These are phyloP conservation scores for Turritis glabra DNA, from an alignment of 345 rosid species.

Conservation along the genomic window DNA sequence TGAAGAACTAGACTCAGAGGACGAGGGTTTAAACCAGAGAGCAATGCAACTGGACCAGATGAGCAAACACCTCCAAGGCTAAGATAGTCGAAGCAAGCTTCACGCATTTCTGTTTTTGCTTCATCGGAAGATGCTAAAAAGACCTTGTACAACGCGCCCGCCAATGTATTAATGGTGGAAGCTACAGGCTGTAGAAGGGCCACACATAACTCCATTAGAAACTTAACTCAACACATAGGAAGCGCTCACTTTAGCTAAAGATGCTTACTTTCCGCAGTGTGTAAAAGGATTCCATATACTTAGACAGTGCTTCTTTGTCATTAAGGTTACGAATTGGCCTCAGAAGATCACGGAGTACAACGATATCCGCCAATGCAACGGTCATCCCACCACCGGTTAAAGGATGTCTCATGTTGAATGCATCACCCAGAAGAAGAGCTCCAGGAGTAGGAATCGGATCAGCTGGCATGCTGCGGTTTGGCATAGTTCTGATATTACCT, in stretches of 20 bases:
- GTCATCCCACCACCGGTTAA: slow-evolving; percentile 69
- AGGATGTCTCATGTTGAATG: slow-evolving; percentile 65
- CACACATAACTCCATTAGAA: not conserved
- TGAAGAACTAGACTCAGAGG: slow-evolving; percentile 40
- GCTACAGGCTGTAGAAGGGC: slow-evolving; percentile 36
- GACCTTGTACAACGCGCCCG: slow-evolving; percentile 37
- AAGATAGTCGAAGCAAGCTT: slow-evolving; percentile 44
- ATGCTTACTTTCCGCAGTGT: slow-evolving; percentile 48
- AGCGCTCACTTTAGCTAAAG: not conserved
- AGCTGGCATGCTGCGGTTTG: slow-evolving; percentile 57
- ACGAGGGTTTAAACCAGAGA: slow-evolving; percentile 45
- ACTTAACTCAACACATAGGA: not conserved
- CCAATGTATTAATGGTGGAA: slow-evolving; percentile 49
- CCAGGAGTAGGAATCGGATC: slow-evolving; percentile 53
- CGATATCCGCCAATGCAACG: slow-evolving; percentile 55
- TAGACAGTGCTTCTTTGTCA: slow-evolving; percentile 44
- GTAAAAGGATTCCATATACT: slow-evolving; percentile 55
- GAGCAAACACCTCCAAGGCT: slow-evolving; percentile 45
- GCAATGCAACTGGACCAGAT: slow-evolving; percentile 40
- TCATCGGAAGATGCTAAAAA: slow-evolving; percentile 38
- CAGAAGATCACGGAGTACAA: slow-evolving; percentile 49
- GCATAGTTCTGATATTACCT: slow-evolving; percentile 55
- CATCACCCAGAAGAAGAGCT: slow-evolving; percentile 57
- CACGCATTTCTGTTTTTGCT: slow-evolving; percentile 39
- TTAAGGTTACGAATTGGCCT: slow-evolving; percentile 43